phyloP scores from a whole-genome alignment of 495 filamentous ascomycete genomes.

The Lophiotrema nucula region DNA sequence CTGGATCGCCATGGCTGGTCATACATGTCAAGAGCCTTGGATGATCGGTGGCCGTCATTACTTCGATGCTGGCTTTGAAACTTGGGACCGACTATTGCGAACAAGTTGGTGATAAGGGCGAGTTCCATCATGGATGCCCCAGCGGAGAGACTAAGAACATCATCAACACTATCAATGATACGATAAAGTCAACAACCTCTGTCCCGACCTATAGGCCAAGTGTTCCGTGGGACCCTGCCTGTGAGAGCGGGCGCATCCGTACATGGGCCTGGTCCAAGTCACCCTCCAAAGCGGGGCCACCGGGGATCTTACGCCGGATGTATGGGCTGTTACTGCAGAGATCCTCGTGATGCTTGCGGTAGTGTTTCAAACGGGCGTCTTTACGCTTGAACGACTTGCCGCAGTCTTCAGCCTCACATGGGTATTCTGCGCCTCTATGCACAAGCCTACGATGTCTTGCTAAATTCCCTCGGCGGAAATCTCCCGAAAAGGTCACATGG shows the following conservation, averaged over 20 bases:
- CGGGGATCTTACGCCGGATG: background rate
- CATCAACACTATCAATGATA: background rate
- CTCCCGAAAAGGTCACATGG: background rate
- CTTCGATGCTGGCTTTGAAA: no score
- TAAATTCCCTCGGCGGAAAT: background rate
- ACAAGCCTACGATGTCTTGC: background rate
- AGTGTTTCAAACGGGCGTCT: slow-evolving; percentile 11
- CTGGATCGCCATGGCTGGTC: no score
- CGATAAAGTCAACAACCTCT: background rate
- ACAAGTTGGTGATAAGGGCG: no score
- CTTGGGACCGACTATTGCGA: no score
- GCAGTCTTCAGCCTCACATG: background rate
- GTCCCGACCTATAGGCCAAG: no score
- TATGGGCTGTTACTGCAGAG: background rate
- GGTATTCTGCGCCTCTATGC: background rate
- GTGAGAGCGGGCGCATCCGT: no score
- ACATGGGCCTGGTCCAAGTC: background rate
- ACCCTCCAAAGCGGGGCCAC: background rate
- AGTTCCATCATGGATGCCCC: no score
- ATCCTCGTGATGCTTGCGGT: slow-evolving; percentile 10
- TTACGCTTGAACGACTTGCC: slow-evolving; percentile 4
- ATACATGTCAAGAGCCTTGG: no score
- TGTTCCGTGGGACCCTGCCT: no score
- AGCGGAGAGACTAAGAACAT: no score
- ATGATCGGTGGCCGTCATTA: no score